Percentiles rank a stretch among this genome's conserved stretches.
Evolutionary conservation across 1,139 yeast genomes (phyloP).

Genomic region (Protomyces macrosporus): DNA sequence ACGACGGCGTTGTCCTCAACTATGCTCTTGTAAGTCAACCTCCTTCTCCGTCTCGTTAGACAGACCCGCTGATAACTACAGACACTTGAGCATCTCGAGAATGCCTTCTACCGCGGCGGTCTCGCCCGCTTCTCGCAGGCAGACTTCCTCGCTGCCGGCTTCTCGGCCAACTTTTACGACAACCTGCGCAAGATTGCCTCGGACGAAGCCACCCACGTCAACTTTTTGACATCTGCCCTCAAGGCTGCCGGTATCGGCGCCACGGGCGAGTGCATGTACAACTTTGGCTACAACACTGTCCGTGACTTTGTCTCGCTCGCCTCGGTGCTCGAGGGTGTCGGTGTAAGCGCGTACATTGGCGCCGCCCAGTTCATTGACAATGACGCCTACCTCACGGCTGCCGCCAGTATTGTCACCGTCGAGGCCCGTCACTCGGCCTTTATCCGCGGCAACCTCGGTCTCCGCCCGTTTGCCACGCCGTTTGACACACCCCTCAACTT

Average conservation of each 20-base stretch:
- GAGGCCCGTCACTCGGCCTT: slow-evolving; percentile 31
- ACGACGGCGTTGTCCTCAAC: slow-evolving; percentile 32
- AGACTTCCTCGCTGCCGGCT: slow-evolving; percentile 30
- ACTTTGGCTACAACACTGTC: slow-evolving; percentile 28
- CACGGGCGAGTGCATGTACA: slow-evolving; percentile 31
- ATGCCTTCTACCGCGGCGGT: slow-evolving; percentile 30
- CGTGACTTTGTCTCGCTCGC: slow-evolving; percentile 31
- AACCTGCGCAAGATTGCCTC: slow-evolving; percentile 30
- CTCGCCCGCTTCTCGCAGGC: slow-evolving; percentile 28
- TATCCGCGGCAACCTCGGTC: slow-evolving; percentile 27
- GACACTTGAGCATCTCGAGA: slow-evolving; percentile 32
- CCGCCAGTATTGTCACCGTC: slow-evolving; percentile 31
- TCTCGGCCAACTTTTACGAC: slow-evolving; percentile 28
- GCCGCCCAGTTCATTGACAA: slow-evolving; percentile 21
- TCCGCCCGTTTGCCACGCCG: slow-evolving; percentile 26
- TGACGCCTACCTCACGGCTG: slow-evolving; percentile 28
- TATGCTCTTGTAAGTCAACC: slow-evolving; percentile 28
- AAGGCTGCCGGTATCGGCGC: slow-evolving; percentile 22
- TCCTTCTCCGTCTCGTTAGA: not conserved
- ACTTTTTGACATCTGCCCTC: slow-evolving; percentile 19
- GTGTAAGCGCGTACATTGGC: slow-evolving; percentile 32
- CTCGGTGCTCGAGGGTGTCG: slow-evolving; percentile 30
- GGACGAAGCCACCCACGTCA: slow-evolving; percentile 27
- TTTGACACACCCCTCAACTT: slow-evolving; percentile 27
- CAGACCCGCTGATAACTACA: not conserved